Evolutionary conservation across 257 asterid genomes (phyloP), one percentile per base, ranked within the genome.

Genomic region (Nicotiana sylvestris): DNA sequence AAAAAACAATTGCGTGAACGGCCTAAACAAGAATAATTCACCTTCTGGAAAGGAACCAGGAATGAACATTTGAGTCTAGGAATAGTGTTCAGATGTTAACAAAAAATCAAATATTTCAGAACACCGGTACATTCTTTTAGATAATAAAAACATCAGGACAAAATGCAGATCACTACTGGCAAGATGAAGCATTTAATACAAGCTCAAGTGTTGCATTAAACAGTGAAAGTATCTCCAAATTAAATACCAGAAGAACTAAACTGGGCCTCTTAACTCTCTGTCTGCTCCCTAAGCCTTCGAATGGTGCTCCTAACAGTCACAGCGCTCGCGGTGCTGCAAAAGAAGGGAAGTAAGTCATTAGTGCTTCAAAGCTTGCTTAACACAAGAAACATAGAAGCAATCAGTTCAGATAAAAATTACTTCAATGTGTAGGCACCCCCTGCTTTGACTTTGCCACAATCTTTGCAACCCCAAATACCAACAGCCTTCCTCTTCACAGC

Each of bases 391-490:
- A 39, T 27, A 60, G 27, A 5, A 5, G 6, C 6, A 29, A 3
- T 4, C 0, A 12, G 30, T 27, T 74, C 15, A 49, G 79, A 74
- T 49, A 32, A 74, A 67, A 37, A 2, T 67, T 89, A 90, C 92
- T 92, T 90, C 58, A 92, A 80, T 0, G 94, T 90, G 89, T 92
- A 92, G 67, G 96, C 96, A 82, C 93, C 92, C 49, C 94, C 94
- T 1, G 94, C 92, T 84, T 92, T 90, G 78, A 88, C 94, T 85
- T 90, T 92, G 85, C 94, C 92, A 4, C 96, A 92, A 83, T 90
- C 94, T 88, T 90, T 92, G 87, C 94, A 89, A 27, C 96, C 96
- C 91, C 92, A 92, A 29, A 92, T 92, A 60, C 93, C 94, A 1
- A 92, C 93, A 0, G 91, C 93, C 87, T 92, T 84, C 86, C 93